Evolutionary conservation across 495 filamentous ascomycete genomes (phyloP), one percentile per base, ranked within the genome.

Genomic region (Filosporella fistucella): DNA sequence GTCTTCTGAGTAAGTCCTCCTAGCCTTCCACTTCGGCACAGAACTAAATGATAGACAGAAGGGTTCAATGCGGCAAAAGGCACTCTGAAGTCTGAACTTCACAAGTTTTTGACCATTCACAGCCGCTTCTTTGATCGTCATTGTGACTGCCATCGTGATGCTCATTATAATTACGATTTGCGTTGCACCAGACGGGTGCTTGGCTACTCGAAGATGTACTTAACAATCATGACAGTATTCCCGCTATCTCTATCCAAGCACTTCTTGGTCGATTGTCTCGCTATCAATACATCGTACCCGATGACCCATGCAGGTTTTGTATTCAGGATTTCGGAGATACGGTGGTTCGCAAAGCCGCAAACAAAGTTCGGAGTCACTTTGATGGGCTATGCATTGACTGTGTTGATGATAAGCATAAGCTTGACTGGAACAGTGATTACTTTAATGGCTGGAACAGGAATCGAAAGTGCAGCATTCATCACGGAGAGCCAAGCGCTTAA

Each of bases 331-430:
- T 49, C 18, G 8, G 9, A 2, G 30, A 22, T 5, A 33, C 1
- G 3, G 29, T 37, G 7, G 25, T 49, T 0, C 0, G 3, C 1
- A 11, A 18, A 2, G 26, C 26, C 6, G 21, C 21, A 4, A 17
- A 26, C 2, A 34, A 13, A 8, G 22, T 36, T 9, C 36, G 14
- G 10, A 13, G 7, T 5, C 34, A 42, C 18, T 49, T 33, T 17
- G 2, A 49, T 16, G 46, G 46, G 2, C 29, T 49, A 28, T 49
- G 46, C 34, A 25, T 49, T 1, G 46, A 49, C 23, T 49, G 46
- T 24, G 42, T 49, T 33, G 33, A 42, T 38, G 18, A 12, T 7
- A 9, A 4, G 5, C 17, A 13, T 24, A 12, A 14, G 9, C 46
- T 9, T 25, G 37, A 42, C 46, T 34, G 46, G 46, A 20, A 42